Percentiles rank a stretch among this genome's conserved stretches.
phyloP scores from a whole-genome alignment of 129 eudicot genomes.

The Glebionis coronaria region DNA sequence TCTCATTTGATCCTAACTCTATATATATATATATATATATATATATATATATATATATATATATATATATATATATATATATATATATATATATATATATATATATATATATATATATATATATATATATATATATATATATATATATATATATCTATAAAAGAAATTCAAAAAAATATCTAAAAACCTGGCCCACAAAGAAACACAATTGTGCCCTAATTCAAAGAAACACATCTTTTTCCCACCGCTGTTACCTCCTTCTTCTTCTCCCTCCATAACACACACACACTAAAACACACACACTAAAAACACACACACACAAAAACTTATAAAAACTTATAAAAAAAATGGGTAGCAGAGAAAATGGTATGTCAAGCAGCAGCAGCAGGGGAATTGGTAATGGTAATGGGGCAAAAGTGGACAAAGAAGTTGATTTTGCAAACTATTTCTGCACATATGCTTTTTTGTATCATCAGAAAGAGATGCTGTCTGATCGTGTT shows the following conservation, averaged over 20 bases:
- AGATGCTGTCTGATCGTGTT: constrained; percentile 95
- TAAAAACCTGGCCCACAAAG: no score
- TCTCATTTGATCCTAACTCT: no score
- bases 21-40: no score
- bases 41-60: no score
- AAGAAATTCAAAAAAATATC: no score
- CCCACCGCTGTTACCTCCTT: constrained; percentile 30
- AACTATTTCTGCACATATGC: constrained; percentile 98
- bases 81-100: no score
- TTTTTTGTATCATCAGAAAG: constrained; percentile 97
- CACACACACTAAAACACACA: not conserved
- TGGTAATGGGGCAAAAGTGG: constrained; percentile 46
- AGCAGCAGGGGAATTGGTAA: constrained; percentile 15
- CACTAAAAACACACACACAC: not conserved
- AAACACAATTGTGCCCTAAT: constrained; percentile 5
- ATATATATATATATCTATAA: no score
- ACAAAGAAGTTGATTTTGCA: constrained; percentile 91
- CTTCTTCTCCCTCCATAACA: constrained; percentile 22
- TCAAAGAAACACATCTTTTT: constrained; percentile 6
- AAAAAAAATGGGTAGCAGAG: constrained; percentile 33
- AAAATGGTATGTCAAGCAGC: constrained; percentile 39
- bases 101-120: no score
- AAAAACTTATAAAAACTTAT: not conserved
- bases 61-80: no score
- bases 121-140: no score